Evolutionary conservation across 192 early-diverging fungal species (phyloP).

Genomic region (Glomus cerebriforme): DNA sequence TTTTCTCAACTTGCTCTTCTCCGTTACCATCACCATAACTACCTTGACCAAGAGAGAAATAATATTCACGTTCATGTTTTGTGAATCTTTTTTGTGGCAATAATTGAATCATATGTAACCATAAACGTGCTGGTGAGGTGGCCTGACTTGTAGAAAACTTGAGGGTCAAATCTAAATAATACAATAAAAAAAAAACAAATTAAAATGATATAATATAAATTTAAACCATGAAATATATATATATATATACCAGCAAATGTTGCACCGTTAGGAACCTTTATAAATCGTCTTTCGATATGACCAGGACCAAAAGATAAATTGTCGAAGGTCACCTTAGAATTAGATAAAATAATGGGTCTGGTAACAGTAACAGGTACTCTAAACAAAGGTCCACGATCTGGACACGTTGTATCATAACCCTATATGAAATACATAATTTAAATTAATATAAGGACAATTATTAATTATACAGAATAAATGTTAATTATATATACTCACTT

Average conservation of each 20-base stretch:
- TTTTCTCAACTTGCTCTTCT: constrained; percentile 55
- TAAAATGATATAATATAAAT: background rate
- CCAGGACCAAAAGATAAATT: constrained; percentile 72
- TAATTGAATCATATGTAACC: constrained; percentile 75
- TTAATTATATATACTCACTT: constrained; percentile 10
- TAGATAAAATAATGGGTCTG: constrained; percentile 65
- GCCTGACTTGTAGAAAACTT: constrained; percentile 39
- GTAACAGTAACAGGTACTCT: constrained; percentile 85
- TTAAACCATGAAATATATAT: background rate
- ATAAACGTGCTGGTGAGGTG: constrained; percentile 64
- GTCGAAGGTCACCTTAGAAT: constrained; percentile 53
- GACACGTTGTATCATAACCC: constrained; percentile 75
- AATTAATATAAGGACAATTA: background rate
- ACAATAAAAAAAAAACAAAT: background rate
- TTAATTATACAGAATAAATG: background rate
- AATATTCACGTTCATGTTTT: constrained; percentile 58
- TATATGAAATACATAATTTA: background rate
- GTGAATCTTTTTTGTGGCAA: constrained; percentile 68
- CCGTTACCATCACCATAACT: constrained; percentile 62
- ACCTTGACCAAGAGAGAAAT: constrained; percentile 59
- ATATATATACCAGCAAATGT: constrained; percentile 63
- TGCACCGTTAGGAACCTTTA: constrained; percentile 82
- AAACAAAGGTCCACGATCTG: constrained; percentile 80
- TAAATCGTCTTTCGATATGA: constrained; percentile 75
- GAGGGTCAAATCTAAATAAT: constrained; percentile 38